Evolutionary conservation across 1,284 basidiomycete species (phyloP).

Genomic region (Lignosus rhinocerotis): DNA sequence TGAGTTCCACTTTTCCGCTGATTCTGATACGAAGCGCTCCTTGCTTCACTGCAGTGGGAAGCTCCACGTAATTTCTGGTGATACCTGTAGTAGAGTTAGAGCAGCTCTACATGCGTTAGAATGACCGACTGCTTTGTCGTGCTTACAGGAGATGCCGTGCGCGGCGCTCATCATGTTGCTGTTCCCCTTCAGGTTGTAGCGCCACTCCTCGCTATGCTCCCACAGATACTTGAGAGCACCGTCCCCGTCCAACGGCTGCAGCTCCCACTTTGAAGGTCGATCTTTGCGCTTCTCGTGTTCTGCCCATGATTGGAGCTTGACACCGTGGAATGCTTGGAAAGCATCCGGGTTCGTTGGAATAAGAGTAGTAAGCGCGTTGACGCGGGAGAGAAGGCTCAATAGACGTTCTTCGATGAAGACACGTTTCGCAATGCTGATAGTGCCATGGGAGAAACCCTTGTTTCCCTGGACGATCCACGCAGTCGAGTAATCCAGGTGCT

Average conservation of each 20-base stretch:
- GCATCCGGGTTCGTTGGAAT: slow-evolving; percentile 32
- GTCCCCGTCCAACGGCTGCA: slow-evolving; percentile 16
- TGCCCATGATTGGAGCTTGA: slow-evolving; percentile 32
- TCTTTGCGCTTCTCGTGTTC: slow-evolving; percentile 29
- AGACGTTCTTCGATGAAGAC: slow-evolving; percentile 35
- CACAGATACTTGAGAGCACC: slow-evolving; percentile 30
- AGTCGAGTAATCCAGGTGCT: slow-evolving; percentile 26
- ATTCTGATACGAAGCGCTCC: slow-evolving; percentile 32
- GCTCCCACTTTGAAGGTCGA: slow-evolving; percentile 28
- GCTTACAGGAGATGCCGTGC: slow-evolving; percentile 32
- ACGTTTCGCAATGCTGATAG: slow-evolving; percentile 30
- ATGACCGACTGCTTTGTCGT: neutral
- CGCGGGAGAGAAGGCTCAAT: slow-evolving; percentile 27
- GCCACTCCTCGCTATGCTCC: slow-evolving; percentile 33
- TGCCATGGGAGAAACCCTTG: slow-evolving; percentile 30
- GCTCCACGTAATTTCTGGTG: slow-evolving; percentile 33
- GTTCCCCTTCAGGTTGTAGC: slow-evolving; percentile 30
- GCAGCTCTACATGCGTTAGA: neutral
- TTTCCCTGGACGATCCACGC: slow-evolving; percentile 29
- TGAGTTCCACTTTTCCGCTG: slow-evolving; percentile 30
- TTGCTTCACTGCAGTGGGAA: slow-evolving; percentile 29
- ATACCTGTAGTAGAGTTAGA: slow-evolving; percentile 22
- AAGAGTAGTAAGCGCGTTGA: slow-evolving; percentile 36
- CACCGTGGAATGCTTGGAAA: slow-evolving; percentile 28
- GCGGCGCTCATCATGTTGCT: slow-evolving; percentile 26